A percentile compares a stretch with the other conserved stretches of the same genome.
These are phyloP conservation scores for Sporothrix schenckii DNA, from an alignment of 2,329 filamentous ascomycete species.

Conservation along the genomic window DNA sequence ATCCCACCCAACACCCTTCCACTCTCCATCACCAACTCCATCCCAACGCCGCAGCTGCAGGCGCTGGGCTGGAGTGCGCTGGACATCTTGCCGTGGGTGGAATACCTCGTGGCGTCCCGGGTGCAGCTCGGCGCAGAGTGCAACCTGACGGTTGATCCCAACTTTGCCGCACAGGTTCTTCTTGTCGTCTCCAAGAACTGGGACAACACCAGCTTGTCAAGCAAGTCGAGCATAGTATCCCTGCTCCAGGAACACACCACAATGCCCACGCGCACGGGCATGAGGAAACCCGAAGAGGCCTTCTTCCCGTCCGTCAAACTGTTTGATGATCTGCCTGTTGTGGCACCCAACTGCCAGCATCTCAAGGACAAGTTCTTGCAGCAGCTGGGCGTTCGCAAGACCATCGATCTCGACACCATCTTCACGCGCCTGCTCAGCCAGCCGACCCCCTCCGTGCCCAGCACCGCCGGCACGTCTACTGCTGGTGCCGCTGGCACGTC, in stretches of 20 bases:
- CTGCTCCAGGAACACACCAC: slow-evolving; percentile 70
- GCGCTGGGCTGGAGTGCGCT: slow-evolving; percentile 85
- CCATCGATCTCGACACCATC: slow-evolving; percentile 89
- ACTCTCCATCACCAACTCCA: slow-evolving; percentile 74
- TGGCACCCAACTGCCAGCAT: slow-evolving; percentile 70
- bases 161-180: slow-evolving; percentile 77
- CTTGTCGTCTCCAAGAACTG: slow-evolving; percentile 84
- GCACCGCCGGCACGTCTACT: slow-evolving; percentile 52
- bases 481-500: slow-evolving; percentile 37
- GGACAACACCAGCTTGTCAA: slow-evolving; percentile 71
- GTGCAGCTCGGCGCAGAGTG: slow-evolving; percentile 63
- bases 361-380: slow-evolving; percentile 89
- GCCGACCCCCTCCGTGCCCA: slow-evolving; percentile 40
- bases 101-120: slow-evolving; percentile 73
- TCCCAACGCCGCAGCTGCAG: slow-evolving; percentile 69
- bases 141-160: slow-evolving; percentile 70
- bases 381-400: slow-evolving; percentile 88
- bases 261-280: slow-evolving; percentile 87
- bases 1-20: slow-evolving; percentile 81
- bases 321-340: slow-evolving; percentile 85
- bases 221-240: slow-evolving; percentile 66
- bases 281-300: slow-evolving; percentile 81
- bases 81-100: slow-evolving; percentile 82
- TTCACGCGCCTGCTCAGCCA: slow-evolving; percentile 79
- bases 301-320: slow-evolving; percentile 94